These are phyloP conservation scores for Secale cereale DNA, from an alignment of 176 grass and related monocot genomes.

Conservation along the genomic window DNA sequence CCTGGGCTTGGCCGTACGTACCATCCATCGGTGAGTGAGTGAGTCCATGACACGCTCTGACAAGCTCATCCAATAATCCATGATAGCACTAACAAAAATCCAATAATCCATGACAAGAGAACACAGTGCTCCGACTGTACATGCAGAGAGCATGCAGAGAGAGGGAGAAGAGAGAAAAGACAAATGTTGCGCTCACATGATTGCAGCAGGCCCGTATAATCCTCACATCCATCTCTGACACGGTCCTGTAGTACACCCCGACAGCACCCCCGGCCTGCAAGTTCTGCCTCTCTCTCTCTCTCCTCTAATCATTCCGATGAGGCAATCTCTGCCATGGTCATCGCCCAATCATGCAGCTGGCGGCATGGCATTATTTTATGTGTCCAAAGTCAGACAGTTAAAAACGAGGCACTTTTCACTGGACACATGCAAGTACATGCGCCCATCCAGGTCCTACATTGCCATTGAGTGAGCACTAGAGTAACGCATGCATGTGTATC, in stretches of 20 bases:
- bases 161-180: conserved; percentile 18
- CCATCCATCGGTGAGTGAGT: too few relatives aligned
- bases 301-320: conserved; percentile 29
- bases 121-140: not conserved
- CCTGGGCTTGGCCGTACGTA: not conserved
- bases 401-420: conserved; percentile 24
- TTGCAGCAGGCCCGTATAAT: not conserved
- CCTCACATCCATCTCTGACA: conserved; percentile 38
- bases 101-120: conserved; percentile 20
- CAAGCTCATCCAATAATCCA: conserved; percentile 14
- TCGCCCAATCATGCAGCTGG: conserved; percentile 44
- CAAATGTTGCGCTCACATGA: conserved; percentile 51
- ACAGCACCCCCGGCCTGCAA: conserved; percentile 45
- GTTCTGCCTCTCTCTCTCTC: conserved; percentile 22
- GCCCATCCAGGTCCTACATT: not conserved
- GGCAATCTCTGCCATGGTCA: conserved; percentile 52
- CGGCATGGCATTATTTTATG: conserved; percentile 66
- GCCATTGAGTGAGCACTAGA: not conserved
- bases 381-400: conserved; percentile 39
- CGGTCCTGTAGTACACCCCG: not conserved
- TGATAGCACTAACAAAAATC: not conserved
- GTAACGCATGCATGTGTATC: not conserved
- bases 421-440: conserved; percentile 24
- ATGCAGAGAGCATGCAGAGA: not conserved
- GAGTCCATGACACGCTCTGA: conserved; percentile 32